Evolutionary conservation across 768 basidiomycete species (phyloP).

Genomic region (Glaciozyma martinii): DNA sequence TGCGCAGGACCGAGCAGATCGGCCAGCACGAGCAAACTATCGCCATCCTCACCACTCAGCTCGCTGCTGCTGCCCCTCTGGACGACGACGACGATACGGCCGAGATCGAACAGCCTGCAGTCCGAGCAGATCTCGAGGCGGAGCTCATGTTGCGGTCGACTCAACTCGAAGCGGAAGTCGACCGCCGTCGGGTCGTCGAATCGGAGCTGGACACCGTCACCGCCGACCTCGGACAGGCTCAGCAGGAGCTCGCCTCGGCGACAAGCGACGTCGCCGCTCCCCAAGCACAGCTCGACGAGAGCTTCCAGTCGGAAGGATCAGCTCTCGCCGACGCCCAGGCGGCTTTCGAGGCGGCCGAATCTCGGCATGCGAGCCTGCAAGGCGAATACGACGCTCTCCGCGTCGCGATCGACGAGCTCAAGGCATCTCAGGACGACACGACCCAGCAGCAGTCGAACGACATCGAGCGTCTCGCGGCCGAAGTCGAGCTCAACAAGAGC

Average conservation of each 20-base stretch:
- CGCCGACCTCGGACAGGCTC: not conserved
- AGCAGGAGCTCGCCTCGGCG: not conserved
- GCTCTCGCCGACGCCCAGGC: not conserved
- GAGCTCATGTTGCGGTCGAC: not conserved
- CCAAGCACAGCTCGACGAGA: too few species aligned
- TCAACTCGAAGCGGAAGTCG: not conserved
- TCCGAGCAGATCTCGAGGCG: not conserved
- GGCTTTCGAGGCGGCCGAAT: not conserved
- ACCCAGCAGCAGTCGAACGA: not conserved
- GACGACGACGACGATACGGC: constrained; percentile 10
- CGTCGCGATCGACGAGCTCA: not conserved
- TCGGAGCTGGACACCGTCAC: not conserved
- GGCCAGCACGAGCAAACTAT: constrained; percentile 6
- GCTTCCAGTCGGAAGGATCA: too few species aligned
- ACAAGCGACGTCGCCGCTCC: too few species aligned
- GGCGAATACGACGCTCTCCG: not conserved
- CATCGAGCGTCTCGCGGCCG: not conserved
- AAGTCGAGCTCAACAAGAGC: not conserved
- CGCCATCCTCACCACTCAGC: constrained; percentile 19
- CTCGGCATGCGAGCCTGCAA: not conserved
- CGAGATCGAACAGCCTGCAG: not conserved
- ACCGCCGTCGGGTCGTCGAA: not conserved
- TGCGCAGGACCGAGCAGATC: constrained; percentile 10
- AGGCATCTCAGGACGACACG: not conserved
- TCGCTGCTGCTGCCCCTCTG: constrained; percentile 18